Base-by-base conservation (phyloP, 2,329 filamentous ascomycete genomes). In the Acarospora socialis region DNA sequence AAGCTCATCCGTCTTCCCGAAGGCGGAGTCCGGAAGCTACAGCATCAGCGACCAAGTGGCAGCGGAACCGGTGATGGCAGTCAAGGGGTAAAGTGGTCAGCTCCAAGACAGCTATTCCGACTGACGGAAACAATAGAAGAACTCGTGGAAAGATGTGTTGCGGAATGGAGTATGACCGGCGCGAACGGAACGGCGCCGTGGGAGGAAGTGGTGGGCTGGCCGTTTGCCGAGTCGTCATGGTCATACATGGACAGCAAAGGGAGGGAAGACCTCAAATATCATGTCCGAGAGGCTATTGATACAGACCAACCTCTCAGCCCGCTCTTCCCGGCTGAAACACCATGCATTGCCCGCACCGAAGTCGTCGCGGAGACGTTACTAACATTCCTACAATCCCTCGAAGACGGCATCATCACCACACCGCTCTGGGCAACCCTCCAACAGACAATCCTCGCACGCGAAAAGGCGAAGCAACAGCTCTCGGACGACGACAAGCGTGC, bases 1-100 rank as follows among this genome's bases (percentile, higher is more conserved):
- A 86, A 92, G 47, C 66, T 98, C 6, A 82, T 92, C 30, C 73
- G 77, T 12, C 73, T 94, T 4, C 86, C 90, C 0, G 75, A 86
- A 69, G 64, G 68, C 12, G 70, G 70, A 7, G 83, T 86, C 4
- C 78, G 90, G 4, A 80, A 80, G 35, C 63, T 83, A 62, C 40
- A 77, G 69, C 37, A 64, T 60, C 28, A 69, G 65, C 46, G 65
- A 61, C 47, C 65, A 56, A 22, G 43, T 9, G 43, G 46, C 30
- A 44, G 45, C 29, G 47, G 46, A 17, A 29, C 32, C 9, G 33
- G 16, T 14, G 25, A 26, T 16, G 32, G 42, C 32, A 40, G 45
- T 30, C 48, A 43, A 51, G 70, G 66, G 37, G 68, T 81, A 40
- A 73, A 73, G 49, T 77, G 78, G 50, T 87, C 84, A 7, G 84